These are phyloP conservation scores for Hypoxylon sp. DNA, from an alignment of 2,329 filamentous ascomycete genomes.

Conservation along the genomic window DNA sequence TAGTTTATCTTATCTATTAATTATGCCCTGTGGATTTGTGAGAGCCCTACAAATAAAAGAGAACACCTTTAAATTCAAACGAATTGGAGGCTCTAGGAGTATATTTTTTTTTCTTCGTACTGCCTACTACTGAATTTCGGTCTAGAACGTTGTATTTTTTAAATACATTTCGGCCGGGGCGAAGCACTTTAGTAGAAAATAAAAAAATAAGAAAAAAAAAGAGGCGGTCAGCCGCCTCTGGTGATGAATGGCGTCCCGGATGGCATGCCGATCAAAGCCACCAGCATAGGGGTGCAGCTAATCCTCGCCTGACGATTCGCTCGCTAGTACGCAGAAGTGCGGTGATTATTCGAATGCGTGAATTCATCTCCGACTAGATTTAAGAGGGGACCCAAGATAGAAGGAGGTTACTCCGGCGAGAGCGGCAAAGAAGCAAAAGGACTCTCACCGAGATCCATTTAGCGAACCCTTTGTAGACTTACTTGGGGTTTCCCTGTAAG, in stretches of 20 bases:
- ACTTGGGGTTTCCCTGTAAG: slow-evolving; percentile 36
- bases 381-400: slow-evolving; percentile 19
- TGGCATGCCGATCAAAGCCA: slow-evolving; percentile 43
- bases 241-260: slow-evolving; percentile 37
- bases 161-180: slow-evolving; percentile 17
- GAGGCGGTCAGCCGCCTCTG: slow-evolving; percentile 32
- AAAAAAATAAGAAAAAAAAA: slow-evolving; percentile 19
- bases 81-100: slow-evolving; percentile 1
- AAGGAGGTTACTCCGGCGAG: slow-evolving; percentile 26
- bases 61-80: not conserved
- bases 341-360: slow-evolving; percentile 27
- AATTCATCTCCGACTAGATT: slow-evolving; percentile 32
- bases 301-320: slow-evolving; percentile 20
- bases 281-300: slow-evolving; percentile 31
- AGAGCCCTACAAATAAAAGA: not conserved
- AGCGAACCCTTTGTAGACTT: slow-evolving; percentile 22
- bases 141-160: slow-evolving; percentile 27
- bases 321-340: slow-evolving; percentile 16
- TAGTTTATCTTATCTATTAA: not conserved
- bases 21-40: not conserved
- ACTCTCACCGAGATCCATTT: slow-evolving; percentile 34
- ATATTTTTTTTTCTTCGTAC: slow-evolving; percentile 13
- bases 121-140: not conserved
- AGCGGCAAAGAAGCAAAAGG: slow-evolving; percentile 39
- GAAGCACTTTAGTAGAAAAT: not conserved